Base-by-base conservation (phyloP, 139 green algal species). In the Chlorella sp. region DNA sequence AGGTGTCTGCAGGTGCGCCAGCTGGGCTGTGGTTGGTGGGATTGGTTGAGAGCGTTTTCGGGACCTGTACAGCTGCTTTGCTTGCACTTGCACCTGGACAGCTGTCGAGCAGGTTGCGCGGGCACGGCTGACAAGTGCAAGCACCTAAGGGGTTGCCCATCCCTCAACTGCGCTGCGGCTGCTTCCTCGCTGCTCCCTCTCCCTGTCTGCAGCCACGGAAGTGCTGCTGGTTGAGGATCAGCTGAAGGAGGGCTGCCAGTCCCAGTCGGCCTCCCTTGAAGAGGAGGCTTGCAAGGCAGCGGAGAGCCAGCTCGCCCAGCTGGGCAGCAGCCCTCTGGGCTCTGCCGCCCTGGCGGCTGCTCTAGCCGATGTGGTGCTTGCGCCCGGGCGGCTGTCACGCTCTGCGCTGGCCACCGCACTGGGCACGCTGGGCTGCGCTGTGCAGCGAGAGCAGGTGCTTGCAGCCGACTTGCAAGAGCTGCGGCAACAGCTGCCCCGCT, bases 201-300 rank as follows among this genome's bases (percentile, higher is more conserved):
- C 1, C 60, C 76, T 41, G 7, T 16, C 0, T 80, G 70, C 81
- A 81, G 73, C 51, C 23, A 44, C 76, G 26, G 64, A 82, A 3
- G 85, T 86, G 32, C 65, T 60, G 28, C 67, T 89, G 68, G n/a
- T 86, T n/a, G 85, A 89, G 74, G 85, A 65, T 6, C 85, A 89
- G 75, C 41, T 89, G 36, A 1, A 34, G 30, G 38, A 76, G 64
- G 28, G 34, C 21, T 68, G 57, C 41, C 55, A 26, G 6, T 36
- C 38, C 16, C 11, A 60, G 57, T 1, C 51, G 68, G 84, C 70
- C 34, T 0, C 68, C 21, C 44, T 87, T 2, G 26, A 69, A 12
- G 28, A 60, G 51, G 64, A 70, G 34, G 41, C 41, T 16, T 76
- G 56, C 67, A 56, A 51, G 34, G 55, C 71, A 23, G 64, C 74